These are phyloP conservation scores for Artemisia princeps DNA, from an alignment of 140 eudicot genomes.

Conservation along the genomic window DNA sequence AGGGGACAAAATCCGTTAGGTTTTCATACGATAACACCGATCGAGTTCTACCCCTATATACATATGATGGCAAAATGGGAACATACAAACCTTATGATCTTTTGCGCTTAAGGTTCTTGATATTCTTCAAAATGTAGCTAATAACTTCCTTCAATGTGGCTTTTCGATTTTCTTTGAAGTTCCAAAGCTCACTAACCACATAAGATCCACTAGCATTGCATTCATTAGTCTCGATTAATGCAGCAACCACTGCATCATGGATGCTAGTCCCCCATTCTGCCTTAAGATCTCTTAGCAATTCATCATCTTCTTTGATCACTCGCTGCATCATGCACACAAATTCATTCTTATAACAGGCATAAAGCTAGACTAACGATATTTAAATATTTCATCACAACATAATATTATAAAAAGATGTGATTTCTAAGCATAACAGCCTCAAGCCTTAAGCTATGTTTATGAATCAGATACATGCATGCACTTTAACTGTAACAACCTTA, in stretches of 20 bases:
- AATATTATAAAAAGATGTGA: too few relatives aligned
- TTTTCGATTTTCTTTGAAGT: slow-evolving; percentile 54
- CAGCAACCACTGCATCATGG: slow-evolving; percentile 34
- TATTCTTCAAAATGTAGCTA: too few relatives aligned
- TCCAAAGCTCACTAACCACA: slow-evolving; percentile 59
- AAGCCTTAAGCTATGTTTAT: too few relatives aligned
- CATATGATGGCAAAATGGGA: neutral
- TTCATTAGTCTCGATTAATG: slow-evolving; percentile 54
- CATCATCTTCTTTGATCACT: slow-evolving; percentile 55
- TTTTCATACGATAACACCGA: too few relatives aligned
- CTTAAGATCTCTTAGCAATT: slow-evolving; percentile 39
- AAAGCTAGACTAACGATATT: too few relatives aligned
- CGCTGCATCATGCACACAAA: slow-evolving; percentile 36
- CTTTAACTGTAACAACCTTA: too few relatives aligned
- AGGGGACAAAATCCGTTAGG: neutral
- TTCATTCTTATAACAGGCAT: slow-evolving; percentile 3
- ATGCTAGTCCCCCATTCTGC: slow-evolving; percentile 64
- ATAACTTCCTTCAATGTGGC: slow-evolving; percentile 24
- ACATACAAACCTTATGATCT: slow-evolving; percentile 25
- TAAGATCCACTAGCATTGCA: slow-evolving; percentile 81
- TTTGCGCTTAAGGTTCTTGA: too few relatives aligned
- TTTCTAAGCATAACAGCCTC: too few relatives aligned
- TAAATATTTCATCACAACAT: too few relatives aligned
- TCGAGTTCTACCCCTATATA: too few relatives aligned
- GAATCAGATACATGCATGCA: too few relatives aligned